Conservation (phyloP, 345 rosid species). For the Toxicodendron radicans region DNA sequence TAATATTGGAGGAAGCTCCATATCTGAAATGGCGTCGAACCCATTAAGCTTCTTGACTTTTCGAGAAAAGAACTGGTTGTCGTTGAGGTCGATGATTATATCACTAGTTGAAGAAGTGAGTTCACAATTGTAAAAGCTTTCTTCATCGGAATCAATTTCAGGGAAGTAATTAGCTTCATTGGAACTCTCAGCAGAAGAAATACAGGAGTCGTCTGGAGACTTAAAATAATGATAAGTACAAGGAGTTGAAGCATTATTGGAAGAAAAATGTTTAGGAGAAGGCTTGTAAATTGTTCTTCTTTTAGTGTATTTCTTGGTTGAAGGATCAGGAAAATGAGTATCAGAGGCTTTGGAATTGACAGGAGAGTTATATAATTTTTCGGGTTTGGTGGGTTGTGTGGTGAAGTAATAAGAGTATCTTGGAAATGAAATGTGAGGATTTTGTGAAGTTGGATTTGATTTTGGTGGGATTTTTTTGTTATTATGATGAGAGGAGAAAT, state of each 20-base stretch:
- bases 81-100: constrained; percentile 44
- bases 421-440: constrained; percentile 33
- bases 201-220: constrained; percentile 24
- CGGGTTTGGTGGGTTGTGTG: constrained; percentile 25
- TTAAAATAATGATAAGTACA: constrained; percentile 4
- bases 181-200: constrained; percentile 37
- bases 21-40: constrained; percentile 23
- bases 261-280: constrained; percentile 40
- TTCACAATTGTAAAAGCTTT: constrained; percentile 28
- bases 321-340: constrained; percentile 36
- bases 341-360: constrained; percentile 25
- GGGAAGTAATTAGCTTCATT: constrained; percentile 22
- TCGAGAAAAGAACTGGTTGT: constrained; percentile 18
- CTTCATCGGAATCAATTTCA: constrained; percentile 35
- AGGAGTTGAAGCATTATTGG: constrained; percentile 25
- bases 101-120: constrained; percentile 37
- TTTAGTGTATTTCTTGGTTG: constrained; percentile 36
- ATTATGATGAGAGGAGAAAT: neutral
- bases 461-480: constrained; percentile 17
- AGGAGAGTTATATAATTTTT: constrained; percentile 14
- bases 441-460: constrained; percentile 35
- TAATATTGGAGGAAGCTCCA: constrained; percentile 42
- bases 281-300: constrained; percentile 58
- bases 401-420: constrained; percentile 39
- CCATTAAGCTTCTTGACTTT: constrained; percentile 20